Evolutionary conservation across 352 stramenopile genomes (phyloP), one percentile per base, ranked within the genome.

Genomic region (Saprolegnia diclina): DNA sequence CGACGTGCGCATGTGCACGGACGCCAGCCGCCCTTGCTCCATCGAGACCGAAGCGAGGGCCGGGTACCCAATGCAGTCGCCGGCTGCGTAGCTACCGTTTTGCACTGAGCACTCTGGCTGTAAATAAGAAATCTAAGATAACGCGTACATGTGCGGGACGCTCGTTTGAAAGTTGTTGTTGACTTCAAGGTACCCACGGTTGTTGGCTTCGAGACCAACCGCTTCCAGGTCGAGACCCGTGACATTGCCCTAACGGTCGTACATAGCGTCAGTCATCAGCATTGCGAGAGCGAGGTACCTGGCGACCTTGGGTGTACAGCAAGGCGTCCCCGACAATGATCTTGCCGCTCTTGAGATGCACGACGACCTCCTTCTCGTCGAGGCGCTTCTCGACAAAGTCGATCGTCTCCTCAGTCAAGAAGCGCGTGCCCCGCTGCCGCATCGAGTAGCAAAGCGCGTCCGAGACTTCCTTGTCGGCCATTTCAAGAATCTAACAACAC

Each of bases 41-140:
- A 97, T 97, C 46, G 86, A 95, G 19, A 88, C 96, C 40, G 88
- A 96, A 22, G 89, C 89, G 9, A 97, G 80, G 6, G 86, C 88
- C 2, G 89, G 89, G 72, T 90, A 95, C 5, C 89, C 89, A 64
- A 96, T 97, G 74, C 89, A 91, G 68, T 97, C 89, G 26, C 89
- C 89, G 66, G 85, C 88, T 59, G 89, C 89, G 87, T 94, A 94
- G 81, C 84, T 92, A 66, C 11, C n/a, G n/a, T n/a, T n/a, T n/a
- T n/a, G n/a, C n/a, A n/a, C n/a, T n/a, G n/a, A n/a, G n/a, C n/a
- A n/a, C n/a, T n/a, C n/a, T n/a, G n/a, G n/a, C n/a, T n/a, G n/a
- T n/a, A n/a, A n/a, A n/a, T n/a, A n/a, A n/a, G 1, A 38, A 65
- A 6, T 48, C 22, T 4, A 45, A 46, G 7, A 62, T 19, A 56